phyloP scores from a whole-genome alignment of 108 stramenopile genomes.

The Fragilaria radians region DNA sequence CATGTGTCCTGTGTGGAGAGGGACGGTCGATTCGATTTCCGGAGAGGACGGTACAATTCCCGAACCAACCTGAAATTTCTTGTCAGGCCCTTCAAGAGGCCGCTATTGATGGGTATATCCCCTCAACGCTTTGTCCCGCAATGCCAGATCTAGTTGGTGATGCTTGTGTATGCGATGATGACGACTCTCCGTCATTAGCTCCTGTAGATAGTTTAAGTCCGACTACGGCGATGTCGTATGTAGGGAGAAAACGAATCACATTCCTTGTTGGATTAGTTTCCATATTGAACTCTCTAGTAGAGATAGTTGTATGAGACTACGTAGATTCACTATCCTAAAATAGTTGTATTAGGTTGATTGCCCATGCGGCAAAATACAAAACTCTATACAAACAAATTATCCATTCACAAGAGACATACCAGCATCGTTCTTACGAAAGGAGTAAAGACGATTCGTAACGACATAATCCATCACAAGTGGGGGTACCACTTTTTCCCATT shows the following conservation, averaged over 20 bases:
- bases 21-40: background rate
- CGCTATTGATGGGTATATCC: background rate
- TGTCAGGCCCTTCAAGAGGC: background rate
- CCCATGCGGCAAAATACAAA: background rate
- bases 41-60: background rate
- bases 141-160: background rate
- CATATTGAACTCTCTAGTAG: background rate
- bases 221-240: background rate
- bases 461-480: slow-evolving; percentile 57
- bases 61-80: background rate
- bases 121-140: background rate
- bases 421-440: slow-evolving; percentile 17
- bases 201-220: background rate
- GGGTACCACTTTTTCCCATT: slow-evolving; percentile 25
- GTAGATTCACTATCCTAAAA: background rate
- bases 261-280: background rate
- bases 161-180: background rate
- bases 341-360: background rate
- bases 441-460: slow-evolving; percentile 43
- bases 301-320: background rate
- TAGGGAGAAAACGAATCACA: background rate
- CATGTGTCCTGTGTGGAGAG: background rate
- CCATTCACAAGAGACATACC: background rate
- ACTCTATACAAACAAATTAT: background rate
- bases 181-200: no score